A percentile compares a stretch with the other conserved stretches of the same genome.
Conservation (phyloP, 2,329 filamentous ascomycete species). For the Apiospora hydei region DNA sequence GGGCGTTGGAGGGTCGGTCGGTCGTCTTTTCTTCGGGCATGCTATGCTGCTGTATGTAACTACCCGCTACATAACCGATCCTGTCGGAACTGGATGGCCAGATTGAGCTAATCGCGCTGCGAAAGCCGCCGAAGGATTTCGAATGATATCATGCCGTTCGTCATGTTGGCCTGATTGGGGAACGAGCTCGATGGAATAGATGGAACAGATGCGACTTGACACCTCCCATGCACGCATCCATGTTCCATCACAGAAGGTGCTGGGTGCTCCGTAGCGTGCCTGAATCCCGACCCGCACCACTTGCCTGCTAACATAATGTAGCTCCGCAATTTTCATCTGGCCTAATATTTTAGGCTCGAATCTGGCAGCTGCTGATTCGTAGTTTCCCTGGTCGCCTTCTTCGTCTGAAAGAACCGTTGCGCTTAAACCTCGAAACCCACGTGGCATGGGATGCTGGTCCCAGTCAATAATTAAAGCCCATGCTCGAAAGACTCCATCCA, state of each 20-base stretch:
- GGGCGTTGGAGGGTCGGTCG: background rate
- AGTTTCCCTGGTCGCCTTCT: background rate
- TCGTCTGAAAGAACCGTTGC: constrained; percentile 14
- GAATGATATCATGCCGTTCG: background rate
- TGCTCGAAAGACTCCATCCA: background rate
- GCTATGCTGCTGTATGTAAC: background rate
- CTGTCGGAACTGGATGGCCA: constrained; percentile 5
- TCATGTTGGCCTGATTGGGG: background rate
- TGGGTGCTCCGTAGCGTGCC: background rate
- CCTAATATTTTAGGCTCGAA: background rate
- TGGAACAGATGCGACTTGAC: background rate
- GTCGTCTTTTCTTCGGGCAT: background rate
- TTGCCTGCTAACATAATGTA: background rate
- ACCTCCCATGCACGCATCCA: background rate
- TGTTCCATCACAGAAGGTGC: background rate
- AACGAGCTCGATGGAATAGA: background rate
- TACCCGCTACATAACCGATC: constrained; percentile 6
- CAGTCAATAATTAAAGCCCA: background rate
- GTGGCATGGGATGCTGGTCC: constrained; percentile 3
- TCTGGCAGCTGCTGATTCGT: background rate
- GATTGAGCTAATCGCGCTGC: background rate
- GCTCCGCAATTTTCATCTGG: background rate
- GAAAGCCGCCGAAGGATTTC: background rate
- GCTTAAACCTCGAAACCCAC: background rate
- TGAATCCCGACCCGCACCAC: background rate